A percentile compares a stretch with the other conserved stretches of the same genome.
Conservation (phyloP, 352 stramenopile genomes). For the Phytophthora ohioensis region DNA sequence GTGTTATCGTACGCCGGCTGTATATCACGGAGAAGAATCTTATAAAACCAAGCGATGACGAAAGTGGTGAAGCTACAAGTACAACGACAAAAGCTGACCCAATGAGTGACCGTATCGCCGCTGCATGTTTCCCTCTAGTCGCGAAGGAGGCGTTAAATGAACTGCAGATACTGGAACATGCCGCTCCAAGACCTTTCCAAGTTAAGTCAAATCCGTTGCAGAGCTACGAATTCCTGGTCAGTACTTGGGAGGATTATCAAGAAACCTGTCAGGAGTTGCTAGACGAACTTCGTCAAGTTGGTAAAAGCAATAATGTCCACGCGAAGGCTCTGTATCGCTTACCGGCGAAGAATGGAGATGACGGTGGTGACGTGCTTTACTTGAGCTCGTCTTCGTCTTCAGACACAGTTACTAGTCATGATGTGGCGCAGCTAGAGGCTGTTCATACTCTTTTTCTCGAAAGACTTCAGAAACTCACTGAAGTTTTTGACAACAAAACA, state of each 20-base stretch:
- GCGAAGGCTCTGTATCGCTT: constrained; percentile 47
- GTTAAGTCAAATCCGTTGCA: constrained; percentile 45
- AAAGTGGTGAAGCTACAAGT: constrained; percentile 9
- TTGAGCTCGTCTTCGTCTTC: constrained; percentile 59
- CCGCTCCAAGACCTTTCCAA: constrained; percentile 46
- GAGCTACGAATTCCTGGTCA: constrained; percentile 65
- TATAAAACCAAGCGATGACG: neutral
- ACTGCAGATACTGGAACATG: constrained; percentile 52
- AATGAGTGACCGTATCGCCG: constrained; percentile 71
- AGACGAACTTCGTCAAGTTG: constrained; percentile 63
- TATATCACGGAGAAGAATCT: constrained; percentile 56
- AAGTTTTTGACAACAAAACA: constrained; percentile 32
- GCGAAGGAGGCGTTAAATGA: constrained; percentile 55
- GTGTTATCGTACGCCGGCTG: constrained; percentile 66
- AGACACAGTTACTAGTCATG: constrained; percentile 63
- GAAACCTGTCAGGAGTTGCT: constrained; percentile 53
- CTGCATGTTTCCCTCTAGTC: constrained; percentile 66
- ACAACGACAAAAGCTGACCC: constrained; percentile 30
- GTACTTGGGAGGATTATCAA: constrained; percentile 68
- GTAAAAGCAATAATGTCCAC: constrained; percentile 75
- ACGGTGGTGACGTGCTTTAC: constrained; percentile 49
- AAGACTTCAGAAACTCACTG: constrained; percentile 50
- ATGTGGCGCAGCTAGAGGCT: constrained; percentile 74
- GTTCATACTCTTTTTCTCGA: constrained; percentile 66
- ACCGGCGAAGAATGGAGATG: constrained; percentile 12